Evolutionary conservation across 2,329 filamentous ascomycete species (phyloP), one percentile per base, ranked within the genome.

Genomic region (Cladosporium phlei): DNA sequence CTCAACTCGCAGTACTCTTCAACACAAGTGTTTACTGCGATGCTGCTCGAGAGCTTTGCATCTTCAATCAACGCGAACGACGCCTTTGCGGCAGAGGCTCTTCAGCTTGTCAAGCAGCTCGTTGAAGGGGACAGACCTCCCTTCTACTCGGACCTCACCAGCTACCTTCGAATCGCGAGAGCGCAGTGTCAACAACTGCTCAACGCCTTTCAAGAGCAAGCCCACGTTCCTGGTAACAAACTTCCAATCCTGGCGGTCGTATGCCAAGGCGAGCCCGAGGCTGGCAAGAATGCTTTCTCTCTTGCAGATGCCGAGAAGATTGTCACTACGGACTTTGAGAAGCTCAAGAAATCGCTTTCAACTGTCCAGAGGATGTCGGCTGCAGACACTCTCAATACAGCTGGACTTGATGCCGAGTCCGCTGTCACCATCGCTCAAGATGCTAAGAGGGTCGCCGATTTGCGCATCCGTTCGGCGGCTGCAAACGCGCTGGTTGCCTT

Each of bases 211-310:
- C 81, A 89, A 57, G 91, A 97, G 56, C 83, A 89, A 59, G 89
- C 87, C 28, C 90, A 93, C 62, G 83, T 95, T 2, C 78, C 86
- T 17, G 77, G 81, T 38, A 75, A 77, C 52, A 86, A 84, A 61
- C 72, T 97, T 30, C 91, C 94, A 1, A 77, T 77, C 4, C 77
- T 97, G 37, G 88, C 93, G 17, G 88, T 95, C 2, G 82, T 98
- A 14, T 91, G 96, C 7, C 93, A 98, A 68, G 93, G 93, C 22
- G 91, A 97, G 61, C 76, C 86, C 4, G 86, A 94, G 61, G 91
- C 93, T 27, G 91, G 93, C 0, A 90, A 91, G 8, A 91, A 83
- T 58, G 91, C 93, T 5, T 98, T 98, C 65, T 94, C 89, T 1
- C 78, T 97, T 42, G 70, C 77, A 1, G 88, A 91, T 55, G 93